Evolutionary conservation across 139 green algal species (phyloP), one percentile per base, ranked within the genome.

Genomic region (Axilococcus clingmanii): DNA sequence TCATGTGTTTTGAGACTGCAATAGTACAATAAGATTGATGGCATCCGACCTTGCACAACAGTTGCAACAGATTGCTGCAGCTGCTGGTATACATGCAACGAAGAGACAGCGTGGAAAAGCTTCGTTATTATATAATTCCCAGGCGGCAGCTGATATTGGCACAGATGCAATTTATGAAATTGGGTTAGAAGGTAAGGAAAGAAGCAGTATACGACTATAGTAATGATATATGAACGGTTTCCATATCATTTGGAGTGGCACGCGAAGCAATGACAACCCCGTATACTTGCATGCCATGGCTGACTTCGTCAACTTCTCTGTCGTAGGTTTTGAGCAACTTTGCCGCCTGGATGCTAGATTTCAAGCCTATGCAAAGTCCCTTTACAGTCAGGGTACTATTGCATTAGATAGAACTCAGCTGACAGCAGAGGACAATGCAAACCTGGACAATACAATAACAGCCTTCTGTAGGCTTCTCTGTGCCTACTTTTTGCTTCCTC

Each of bases 301-400:
- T 38, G 42, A 9, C 33, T 28, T 22, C 33, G 29, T 20, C 4
- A 9, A 4, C 23, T 37, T 40, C n/a, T 16, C 14, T 49, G 3
- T 35, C 31, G 48, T 77, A 95, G 88, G 86, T 30, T 66, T 95
- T 7, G 62, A 76, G 7, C 66, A 92, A 35, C 67, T 96, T 11
- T 69, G 50, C 16, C 32, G 46, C 15, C 27, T 74, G 23, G 81
- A 96, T 48, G 55, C 54, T 2, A 62, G 76, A 2, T 93, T 92
- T 51, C 50, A 71, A 23, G 41, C 65, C 2, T 88, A 80, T 45
- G 24, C 40, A 12, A 61, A 76, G 17, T 80, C 64, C 28, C 71
- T 96, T 19, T 96, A 95, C 54, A 72, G 63, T 40, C 59, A 60
- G 4, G 63, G 52, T 4, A 47, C 52, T 3, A 15, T 74, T 7